Evolutionary conservation across 495 filamentous ascomycete genomes (phyloP), one percentile per base, ranked within the genome.

Genomic region (Aspergillus mulundensis): DNA sequence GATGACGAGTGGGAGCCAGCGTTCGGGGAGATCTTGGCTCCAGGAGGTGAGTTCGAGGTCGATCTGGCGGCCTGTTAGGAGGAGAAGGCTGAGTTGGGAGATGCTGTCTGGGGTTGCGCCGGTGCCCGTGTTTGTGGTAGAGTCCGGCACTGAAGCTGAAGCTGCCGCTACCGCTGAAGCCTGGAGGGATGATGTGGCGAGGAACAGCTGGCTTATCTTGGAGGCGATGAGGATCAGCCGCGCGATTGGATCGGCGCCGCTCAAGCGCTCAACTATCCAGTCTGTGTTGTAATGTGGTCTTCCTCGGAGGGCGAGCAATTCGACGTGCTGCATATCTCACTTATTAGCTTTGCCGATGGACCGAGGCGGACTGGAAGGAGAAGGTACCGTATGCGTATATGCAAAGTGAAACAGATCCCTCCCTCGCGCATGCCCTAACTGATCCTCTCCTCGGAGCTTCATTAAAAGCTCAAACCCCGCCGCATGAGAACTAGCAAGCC

Each of bases 391-490:
- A 50, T 74, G 73, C 15, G 68, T 61, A 65, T 70, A 76, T 25
- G 72, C 75, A 62, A 73, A 76, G 24, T 63, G 67, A 36, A 77
- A 75, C 58, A 77, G 59, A 58, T 68, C 71, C n/a, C 72, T 62
- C 24, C 75, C 72, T 24, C 64, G 67, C 20, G 61, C 59, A 53
- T 71, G 41, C 32, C 58, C 61, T 16, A 75, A 32, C 52, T 72
- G 71, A 14, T 59, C 50, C 40, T 66, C 55, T 7, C 72, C 73
- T 56, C 73, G 64, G 24, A 75, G 40, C 50, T 68, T 71, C 62
- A 69, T 70, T 23, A 77, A 53, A 5, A 73, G 62, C 50, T 74
- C 73, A 56, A 77, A 70, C 0, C 75, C 75, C 7, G 67, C 70
- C 4, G 71, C 71, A 63, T 77, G 69, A 32, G 75, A 73, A 62